These are phyloP conservation scores for Schrenkiella parvula DNA, from an alignment of 345 rosid genomes.

Conservation along the genomic window DNA sequence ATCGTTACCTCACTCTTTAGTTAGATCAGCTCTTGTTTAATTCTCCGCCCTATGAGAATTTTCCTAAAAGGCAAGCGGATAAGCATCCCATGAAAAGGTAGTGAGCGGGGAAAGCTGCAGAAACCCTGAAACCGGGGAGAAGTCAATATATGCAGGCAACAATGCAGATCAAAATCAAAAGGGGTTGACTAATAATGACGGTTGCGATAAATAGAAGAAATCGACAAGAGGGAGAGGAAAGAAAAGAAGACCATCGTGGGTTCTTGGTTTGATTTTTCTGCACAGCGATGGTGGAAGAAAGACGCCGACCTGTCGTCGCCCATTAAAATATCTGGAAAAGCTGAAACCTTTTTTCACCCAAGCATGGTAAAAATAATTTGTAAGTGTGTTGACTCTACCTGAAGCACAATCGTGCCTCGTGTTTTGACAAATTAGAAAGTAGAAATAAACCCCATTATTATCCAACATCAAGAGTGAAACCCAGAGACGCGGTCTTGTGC, in stretches of 20 bases:
- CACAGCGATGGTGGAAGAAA: constrained; percentile 3
- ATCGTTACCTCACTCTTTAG: constrained; percentile 13
- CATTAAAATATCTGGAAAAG: constrained; percentile 12
- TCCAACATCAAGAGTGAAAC: not conserved
- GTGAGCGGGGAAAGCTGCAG: not conserved
- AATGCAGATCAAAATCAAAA: constrained; percentile 5
- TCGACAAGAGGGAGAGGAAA: not conserved
- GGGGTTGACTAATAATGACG: not conserved
- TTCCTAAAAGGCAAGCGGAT: constrained; percentile 9
- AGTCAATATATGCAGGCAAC: constrained; percentile 19
- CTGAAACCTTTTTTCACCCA: not conserved
- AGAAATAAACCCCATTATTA: too few relatives aligned
- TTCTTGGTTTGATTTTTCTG: constrained; percentile 14
- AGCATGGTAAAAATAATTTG: constrained; percentile 5
- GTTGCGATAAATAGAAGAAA: too few relatives aligned
- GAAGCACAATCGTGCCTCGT: not conserved
- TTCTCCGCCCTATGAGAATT: not conserved
- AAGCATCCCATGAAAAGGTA: not conserved
- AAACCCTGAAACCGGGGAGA: constrained; percentile 16
- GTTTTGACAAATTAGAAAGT: not conserved
- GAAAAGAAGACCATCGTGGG: constrained; percentile 10
- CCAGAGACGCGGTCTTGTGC: constrained; percentile 12
- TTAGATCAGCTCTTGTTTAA: not conserved
- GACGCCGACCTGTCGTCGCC: constrained; percentile 22
- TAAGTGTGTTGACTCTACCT: constrained; percentile 25